Percentiles rank a stretch among this genome's conserved stretches.
These are phyloP conservation scores for Trichoderma atroviride DNA, from an alignment of 2,329 filamentous ascomycete genomes.

Conservation along the genomic window DNA sequence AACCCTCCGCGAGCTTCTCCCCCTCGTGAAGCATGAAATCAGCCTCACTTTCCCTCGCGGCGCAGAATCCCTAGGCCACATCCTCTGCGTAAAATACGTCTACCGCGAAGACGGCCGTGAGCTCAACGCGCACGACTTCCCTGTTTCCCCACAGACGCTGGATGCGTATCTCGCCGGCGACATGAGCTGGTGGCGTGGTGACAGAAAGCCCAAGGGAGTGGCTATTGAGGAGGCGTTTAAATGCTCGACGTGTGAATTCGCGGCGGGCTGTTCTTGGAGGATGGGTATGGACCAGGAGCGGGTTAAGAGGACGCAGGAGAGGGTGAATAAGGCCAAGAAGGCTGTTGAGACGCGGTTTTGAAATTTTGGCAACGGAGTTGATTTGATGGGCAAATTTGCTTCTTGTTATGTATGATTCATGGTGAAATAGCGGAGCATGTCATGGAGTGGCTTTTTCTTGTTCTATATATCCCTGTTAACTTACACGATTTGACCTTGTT, in stretches of 20 bases:
- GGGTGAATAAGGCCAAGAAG: slow-evolving; percentile 30
- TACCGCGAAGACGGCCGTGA: slow-evolving; percentile 55
- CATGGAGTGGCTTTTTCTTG: neutral
- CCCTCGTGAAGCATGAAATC: slow-evolving; percentile 52
- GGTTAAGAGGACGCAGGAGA: slow-evolving; percentile 34
- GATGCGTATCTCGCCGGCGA: slow-evolving; percentile 68
- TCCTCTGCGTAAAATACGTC: slow-evolving; percentile 59
- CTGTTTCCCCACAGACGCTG: slow-evolving; percentile 66
- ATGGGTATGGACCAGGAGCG: slow-evolving; percentile 65
- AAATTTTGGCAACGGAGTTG: neutral
- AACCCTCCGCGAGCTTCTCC: slow-evolving; percentile 51
- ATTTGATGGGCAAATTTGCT: neutral
- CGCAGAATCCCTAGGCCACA: slow-evolving; percentile 50
- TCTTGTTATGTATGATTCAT: neutral
- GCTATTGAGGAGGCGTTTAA: slow-evolving; percentile 85
- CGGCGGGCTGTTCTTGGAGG: slow-evolving; percentile 77
- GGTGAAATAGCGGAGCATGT: neutral
- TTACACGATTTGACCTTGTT: neutral
- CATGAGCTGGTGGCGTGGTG: slow-evolving; percentile 87
- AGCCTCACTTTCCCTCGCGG: slow-evolving; percentile 56
- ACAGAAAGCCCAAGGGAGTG: slow-evolving; percentile 73
- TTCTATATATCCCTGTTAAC: neutral
- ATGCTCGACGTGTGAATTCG: slow-evolving; percentile 83
- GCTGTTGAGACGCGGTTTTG: slow-evolving; percentile 22
- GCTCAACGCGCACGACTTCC: slow-evolving; percentile 61